Evolutionary conservation across 176 grass and related monocot species (phyloP), one percentile per base, ranked within the genome.

Genomic region (Calamus simplicifolius): DNA sequence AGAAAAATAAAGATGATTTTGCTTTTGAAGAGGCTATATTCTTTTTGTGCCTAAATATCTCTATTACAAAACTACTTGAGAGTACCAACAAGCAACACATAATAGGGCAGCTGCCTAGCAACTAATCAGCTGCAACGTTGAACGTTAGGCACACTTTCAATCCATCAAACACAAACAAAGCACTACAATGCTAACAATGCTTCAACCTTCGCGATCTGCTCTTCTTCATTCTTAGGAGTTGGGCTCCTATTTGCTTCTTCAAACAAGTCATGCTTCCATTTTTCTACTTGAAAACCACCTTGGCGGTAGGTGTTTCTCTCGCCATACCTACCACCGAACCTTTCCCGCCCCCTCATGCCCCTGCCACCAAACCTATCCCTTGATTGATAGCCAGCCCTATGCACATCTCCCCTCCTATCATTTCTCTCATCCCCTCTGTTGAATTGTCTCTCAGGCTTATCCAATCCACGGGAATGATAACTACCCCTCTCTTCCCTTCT

Each of bases 241-340:
- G 82, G 79, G 59, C 76, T 81, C 71, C 74, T 81, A 54, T 82
- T 91, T 4, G 75, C 72, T 71, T 98, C 78, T 56, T 98, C 84
- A 71, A 82, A 98, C 54, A 85, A 81, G 70, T 98, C 93, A 81
- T 92, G 93, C 76, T 85, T 92, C 87, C 93, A 98, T 80, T 80
- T 98, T 50, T 98, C 79, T 57, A 27, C 77, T 61, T 85, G 69
- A 66, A 61, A 61, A 67, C 69, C 80, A 51, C 57, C 61, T 25
- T 30, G 55, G 25, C 75, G 78, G n/a, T 81, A 61, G 28, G 7
- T 25, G 66, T 35, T 59, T 76, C 66, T 75, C 5, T 59, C 69
- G 60, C 66, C 54, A 60, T 79, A 76, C 30, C 56, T 25, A 57
- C 56, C 72, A 29, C 38, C 51, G 53, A 85, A 82, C 56, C 78